Base-by-base conservation (phyloP, 495 filamentous ascomycete species). In the Usnea hakonensis region DNA sequence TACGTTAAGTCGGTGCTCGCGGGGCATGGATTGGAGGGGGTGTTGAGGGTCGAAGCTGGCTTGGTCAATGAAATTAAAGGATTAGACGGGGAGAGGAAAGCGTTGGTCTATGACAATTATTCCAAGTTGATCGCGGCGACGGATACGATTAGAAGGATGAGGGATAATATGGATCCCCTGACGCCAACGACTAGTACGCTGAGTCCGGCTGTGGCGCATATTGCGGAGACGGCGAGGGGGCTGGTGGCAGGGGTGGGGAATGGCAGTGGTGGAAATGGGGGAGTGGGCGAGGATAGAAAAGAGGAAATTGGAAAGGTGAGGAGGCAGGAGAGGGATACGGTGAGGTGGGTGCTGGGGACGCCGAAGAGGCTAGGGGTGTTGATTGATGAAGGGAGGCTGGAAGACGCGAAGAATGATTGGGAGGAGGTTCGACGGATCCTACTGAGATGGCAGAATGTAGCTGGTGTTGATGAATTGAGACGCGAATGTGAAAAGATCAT, bases 21-120 rank as follows among this genome's bases (percentile, higher is more conserved):
- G 5, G 48, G 55, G 35, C 60, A 68, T 33, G 60, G 60, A 3
- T 74, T 92, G 57, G 79, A 83, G 61, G 86, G 84, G 43, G 73
- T 91, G 26, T 66, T 92, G 58, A 78, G 76, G 57, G 75, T 82
- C 1, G 88, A 91, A 71, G 82, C 83, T 60, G 77, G 79, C 9
- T 73, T 91, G 38, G 74, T 91, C 33, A 75, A 71, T 40, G 94
- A 97, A 72, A 94, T 96, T 40, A 80, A 91, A 28, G 89, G 88
- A 2, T 79, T 97, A 21, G 94, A 97, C 69, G 92, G 93, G 26
- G 94, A 98, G 77, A 85, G 90, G 69, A 98, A 98, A 74, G 91
- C 94, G 28, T 78, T 98, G 44, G 94, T 98, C 6, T 98, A 98
- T 72, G 94, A 98, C 73, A 98, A 98, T 72, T 98, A 97, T 73